phyloP scores from a whole-genome alignment of 2,329 filamentous ascomycete genomes.

The Botrytis medusae region DNA sequence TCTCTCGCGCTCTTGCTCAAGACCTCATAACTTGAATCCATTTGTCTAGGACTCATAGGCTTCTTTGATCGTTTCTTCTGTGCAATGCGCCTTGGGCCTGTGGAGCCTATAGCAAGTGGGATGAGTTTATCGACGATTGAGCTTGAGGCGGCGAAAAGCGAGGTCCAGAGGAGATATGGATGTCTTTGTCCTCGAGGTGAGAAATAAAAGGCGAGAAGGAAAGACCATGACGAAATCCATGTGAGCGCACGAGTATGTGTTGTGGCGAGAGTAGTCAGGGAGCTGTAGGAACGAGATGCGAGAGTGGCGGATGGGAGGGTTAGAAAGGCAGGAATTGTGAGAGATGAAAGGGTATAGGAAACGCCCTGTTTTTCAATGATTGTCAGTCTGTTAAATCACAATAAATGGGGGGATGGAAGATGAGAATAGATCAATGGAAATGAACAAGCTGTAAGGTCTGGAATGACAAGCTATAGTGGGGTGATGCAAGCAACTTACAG shows the following conservation, averaged over 20 bases:
- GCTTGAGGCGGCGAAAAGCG: constrained; percentile 60
- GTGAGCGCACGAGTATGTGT: constrained; percentile 67
- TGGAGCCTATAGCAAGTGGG: constrained; percentile 19
- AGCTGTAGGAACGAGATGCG: constrained; percentile 69
- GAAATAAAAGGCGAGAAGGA: constrained; percentile 74
- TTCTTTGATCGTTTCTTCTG: constrained; percentile 33
- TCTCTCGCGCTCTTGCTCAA: constrained; percentile 48
- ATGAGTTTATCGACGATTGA: constrained; percentile 43
- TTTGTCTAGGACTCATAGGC: constrained; percentile 35
- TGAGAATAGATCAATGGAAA: not conserved
- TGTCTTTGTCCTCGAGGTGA: constrained; percentile 75
- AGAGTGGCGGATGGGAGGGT: constrained; percentile 73
- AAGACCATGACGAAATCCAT: constrained; percentile 65
- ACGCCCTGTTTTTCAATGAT: constrained; percentile 62
- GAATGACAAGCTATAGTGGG: constrained; percentile 24
- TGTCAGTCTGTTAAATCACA: not conserved
- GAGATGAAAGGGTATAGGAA: constrained; percentile 77
- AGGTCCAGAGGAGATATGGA: constrained; percentile 87
- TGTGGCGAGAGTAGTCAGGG: constrained; percentile 62
- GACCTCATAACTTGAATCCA: constrained; percentile 74
- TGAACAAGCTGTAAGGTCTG: not conserved
- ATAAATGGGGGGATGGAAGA: not conserved
- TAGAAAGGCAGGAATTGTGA: constrained; percentile 78
- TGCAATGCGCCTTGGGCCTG: constrained; percentile 13
- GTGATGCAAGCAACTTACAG: constrained; percentile 56